Evolutionary conservation across 2,329 filamentous ascomycete genomes (phyloP), one percentile per base, ranked within the genome.

Genomic region (Setomelanomma holmii): DNA sequence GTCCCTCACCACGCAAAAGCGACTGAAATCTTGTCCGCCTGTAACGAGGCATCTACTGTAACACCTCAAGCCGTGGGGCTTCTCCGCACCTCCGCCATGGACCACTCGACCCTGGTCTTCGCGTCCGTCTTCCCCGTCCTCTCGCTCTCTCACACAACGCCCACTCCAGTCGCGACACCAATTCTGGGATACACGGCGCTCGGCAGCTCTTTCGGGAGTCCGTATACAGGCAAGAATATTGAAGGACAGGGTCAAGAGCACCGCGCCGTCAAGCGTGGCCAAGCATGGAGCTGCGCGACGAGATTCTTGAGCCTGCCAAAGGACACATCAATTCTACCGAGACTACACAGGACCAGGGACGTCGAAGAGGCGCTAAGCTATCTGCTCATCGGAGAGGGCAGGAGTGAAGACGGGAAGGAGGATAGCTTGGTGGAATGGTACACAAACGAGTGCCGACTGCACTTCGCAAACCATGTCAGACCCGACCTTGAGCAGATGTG

Each of bases 221-320:
- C 64, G 2, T 66, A 65, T 51, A 57, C 51, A 11, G 51, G 51
- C 12, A 60, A 60, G 21, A 56, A 63, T 55, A 54, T 56, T 42
- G 75, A 51, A 68, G 74, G 44, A 73, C 53, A 76, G 53, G 80
- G 60, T 24, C 56, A 61, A 27, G 60, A 74, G 40, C 72, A 75
- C 35, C 62, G 67, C 47, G 61, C 61, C 14, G 66, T 76, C 17
- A 70, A 67, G 53, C 69, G 74, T 46, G 75, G 71, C 40, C 61
- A 71, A 40, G 76, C 76, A n/a, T 80, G 79, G 79, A 80, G 75
- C 53, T 74, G 69, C 19, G 77, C 75, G n/a, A 80, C 78, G 2
- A 65, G 77, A 33, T 78, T 75, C 47, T 56, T 80, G 10, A 72
- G 69, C 50, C 51, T 76, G 19, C 68, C 67, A 30, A 69, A 62